Conservation (phyloP, 768 basidiomycete species). For the Dioszegia hungarica region DNA sequence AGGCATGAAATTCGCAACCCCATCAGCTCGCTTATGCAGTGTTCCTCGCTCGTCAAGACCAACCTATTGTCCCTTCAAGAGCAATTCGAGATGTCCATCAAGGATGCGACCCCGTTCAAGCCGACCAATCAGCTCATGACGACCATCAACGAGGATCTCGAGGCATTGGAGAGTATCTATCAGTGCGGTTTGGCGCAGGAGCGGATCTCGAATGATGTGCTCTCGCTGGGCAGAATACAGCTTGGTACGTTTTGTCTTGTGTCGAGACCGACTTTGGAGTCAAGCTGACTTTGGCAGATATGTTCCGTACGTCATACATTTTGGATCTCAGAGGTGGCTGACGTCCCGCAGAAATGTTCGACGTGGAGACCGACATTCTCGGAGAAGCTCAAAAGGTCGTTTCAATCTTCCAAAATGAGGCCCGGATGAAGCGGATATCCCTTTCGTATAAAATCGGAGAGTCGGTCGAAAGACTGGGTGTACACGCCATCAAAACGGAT, state of each 20-base stretch:
- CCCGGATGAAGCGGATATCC: slow-evolving; percentile 49
- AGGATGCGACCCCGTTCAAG: slow-evolving; percentile 7
- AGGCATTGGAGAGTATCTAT: slow-evolving; percentile 50
- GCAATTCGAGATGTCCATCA: slow-evolving; percentile 28
- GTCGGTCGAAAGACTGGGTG: slow-evolving; percentile 34
- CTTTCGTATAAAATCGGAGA: slow-evolving; percentile 46
- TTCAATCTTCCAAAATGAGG: slow-evolving; percentile 50
- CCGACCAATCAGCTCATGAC: slow-evolving; percentile 33
- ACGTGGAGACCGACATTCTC: slow-evolving; percentile 42
- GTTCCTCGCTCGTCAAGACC: slow-evolving; percentile 46
- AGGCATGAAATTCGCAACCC: slow-evolving; percentile 44
- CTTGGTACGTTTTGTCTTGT: slow-evolving; percentile 40
- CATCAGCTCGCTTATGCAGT: slow-evolving; percentile 42
- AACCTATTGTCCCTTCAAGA: slow-evolving; percentile 43
- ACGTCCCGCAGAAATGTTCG: slow-evolving; percentile 36
- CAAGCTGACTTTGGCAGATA: slow-evolving; percentile 19
- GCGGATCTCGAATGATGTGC: slow-evolving; percentile 51
- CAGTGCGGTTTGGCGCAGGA: slow-evolving; percentile 50
- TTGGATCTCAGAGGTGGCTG: not conserved
- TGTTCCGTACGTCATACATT: slow-evolving; percentile 24
- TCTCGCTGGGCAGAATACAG: slow-evolving; percentile 51
- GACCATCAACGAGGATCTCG: slow-evolving; percentile 44
- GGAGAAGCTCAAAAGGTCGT: slow-evolving; percentile 46
- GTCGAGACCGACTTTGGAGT: not conserved
- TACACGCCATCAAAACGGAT: slow-evolving; percentile 48